Conservation (phyloP, 148 eudicot species). For the Silene uniflora region DNA sequence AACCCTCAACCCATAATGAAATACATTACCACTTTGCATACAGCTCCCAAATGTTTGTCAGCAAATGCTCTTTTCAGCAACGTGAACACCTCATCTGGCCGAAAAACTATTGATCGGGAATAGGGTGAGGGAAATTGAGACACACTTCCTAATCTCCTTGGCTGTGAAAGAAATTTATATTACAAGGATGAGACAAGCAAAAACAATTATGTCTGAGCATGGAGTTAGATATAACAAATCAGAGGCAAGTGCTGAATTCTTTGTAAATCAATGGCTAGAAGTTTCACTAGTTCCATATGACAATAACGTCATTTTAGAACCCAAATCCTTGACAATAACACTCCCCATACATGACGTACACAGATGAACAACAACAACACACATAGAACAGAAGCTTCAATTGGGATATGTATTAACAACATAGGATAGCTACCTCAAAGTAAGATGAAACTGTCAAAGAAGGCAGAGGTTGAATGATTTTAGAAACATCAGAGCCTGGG, state of each 20-base stretch:
- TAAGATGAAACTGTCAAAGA: conserved; percentile 67
- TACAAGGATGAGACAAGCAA: conserved; percentile 1
- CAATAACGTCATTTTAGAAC: neutral
- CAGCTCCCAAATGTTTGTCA: conserved; percentile 53
- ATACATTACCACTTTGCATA: conserved; percentile 63
- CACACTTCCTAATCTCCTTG: conserved; percentile 53
- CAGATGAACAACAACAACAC: neutral
- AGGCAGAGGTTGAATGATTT: conserved; percentile 40
- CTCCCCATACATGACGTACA: neutral
- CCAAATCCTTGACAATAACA: neutral
- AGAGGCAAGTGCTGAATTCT: neutral
- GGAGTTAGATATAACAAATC: neutral
- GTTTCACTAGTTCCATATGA: neutral
- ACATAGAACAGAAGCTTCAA: neutral
- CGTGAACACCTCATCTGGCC: conserved; percentile 55
- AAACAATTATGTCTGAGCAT: neutral
- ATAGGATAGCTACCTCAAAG: conserved; percentile 75
- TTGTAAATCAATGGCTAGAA: neutral
- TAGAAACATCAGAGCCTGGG: conserved; percentile 51
- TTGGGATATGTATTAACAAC: neutral
- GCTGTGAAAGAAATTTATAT: conserved; percentile 35
- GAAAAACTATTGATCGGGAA: conserved; percentile 53
- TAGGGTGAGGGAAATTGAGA: conserved; percentile 32
- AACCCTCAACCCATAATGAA: conserved; percentile 14
- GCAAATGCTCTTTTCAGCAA: conserved; percentile 67